Percentiles rank a stretch among this genome's conserved stretches.
These are phyloP conservation scores for Pichia scutulata DNA, from an alignment of 805 yeast genomes.

Conservation along the genomic window DNA sequence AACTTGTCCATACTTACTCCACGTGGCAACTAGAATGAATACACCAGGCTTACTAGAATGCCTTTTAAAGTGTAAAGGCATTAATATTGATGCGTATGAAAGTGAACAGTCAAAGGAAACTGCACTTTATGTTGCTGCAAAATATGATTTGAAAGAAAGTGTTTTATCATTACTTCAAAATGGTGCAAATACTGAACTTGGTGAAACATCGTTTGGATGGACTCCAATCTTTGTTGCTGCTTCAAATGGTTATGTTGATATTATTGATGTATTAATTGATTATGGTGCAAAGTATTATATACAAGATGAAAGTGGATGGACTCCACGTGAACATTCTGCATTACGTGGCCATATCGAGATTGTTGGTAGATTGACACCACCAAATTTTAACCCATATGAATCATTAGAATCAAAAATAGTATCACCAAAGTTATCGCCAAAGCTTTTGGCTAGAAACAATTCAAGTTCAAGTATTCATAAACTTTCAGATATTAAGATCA, in stretches of 20 bases:
- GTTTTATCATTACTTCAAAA: slow-evolving; percentile 47
- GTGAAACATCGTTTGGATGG: slow-evolving; percentile 83
- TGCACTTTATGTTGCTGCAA: slow-evolving; percentile 74
- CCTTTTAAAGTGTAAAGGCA: slow-evolving; percentile 47
- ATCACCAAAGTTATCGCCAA: slow-evolving; percentile 26
- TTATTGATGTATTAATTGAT: slow-evolving; percentile 47
- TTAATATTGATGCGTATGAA: slow-evolving; percentile 50
- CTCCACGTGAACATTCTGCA: slow-evolving; percentile 95
- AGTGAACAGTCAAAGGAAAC: slow-evolving; percentile 65
- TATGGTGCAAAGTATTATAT: slow-evolving; percentile 46
- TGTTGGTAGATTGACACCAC: slow-evolving; percentile 53
- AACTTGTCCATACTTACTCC: slow-evolving; percentile 49
- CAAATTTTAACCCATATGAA: slow-evolving; percentile 31
- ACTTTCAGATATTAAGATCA: slow-evolving; percentile 14
- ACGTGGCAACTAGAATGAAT: slow-evolving; percentile 62
- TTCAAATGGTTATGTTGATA: slow-evolving; percentile 63
- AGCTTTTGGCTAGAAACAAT: slow-evolving; percentile 18
- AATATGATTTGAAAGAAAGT: slow-evolving; percentile 45
- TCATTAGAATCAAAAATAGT: slow-evolving; percentile 12
- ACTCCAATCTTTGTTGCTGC: slow-evolving; percentile 89
- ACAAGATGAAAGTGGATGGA: slow-evolving; percentile 87
- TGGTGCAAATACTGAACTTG: slow-evolving; percentile 68
- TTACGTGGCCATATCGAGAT: slow-evolving; percentile 77
- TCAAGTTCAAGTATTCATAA: slow-evolving; percentile 20
- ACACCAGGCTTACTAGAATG: slow-evolving; percentile 48